Conservation (phyloP, 768 basidiomycete genomes). For the Suillus variegatus region DNA sequence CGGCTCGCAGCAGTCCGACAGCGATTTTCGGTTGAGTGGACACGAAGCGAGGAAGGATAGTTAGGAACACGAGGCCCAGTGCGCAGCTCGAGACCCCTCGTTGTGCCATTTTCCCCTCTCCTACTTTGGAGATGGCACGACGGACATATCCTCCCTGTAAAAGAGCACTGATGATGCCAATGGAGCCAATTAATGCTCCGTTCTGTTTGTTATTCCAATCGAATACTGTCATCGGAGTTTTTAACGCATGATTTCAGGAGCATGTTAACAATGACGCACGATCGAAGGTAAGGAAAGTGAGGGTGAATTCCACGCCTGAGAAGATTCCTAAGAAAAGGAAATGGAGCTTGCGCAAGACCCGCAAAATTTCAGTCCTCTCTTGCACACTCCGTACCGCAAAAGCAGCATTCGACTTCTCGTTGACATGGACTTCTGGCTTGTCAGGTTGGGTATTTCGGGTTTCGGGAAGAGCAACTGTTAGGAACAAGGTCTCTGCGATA, state of each 20-base stretch:
- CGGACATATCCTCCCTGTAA: slow-evolving; percentile 96
- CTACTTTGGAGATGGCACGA: slow-evolving; percentile 68
- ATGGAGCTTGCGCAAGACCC: slow-evolving; percentile 66
- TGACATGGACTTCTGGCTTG: slow-evolving; percentile 15
- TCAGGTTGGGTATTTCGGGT: slow-evolving; percentile 56
- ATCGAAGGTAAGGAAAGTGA: slow-evolving; percentile 93
- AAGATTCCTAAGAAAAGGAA: slow-evolving; percentile 88
- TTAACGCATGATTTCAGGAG: background rate
- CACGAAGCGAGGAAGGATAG: slow-evolving; percentile 63
- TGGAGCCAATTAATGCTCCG: slow-evolving; percentile 79
- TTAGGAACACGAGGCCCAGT: slow-evolving; percentile 67
- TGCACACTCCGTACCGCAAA: slow-evolving; percentile 30
- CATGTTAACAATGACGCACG: slow-evolving; percentile 45
- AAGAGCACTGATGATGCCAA: slow-evolving; percentile 87
- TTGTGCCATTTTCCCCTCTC: slow-evolving; percentile 82
- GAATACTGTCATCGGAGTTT: slow-evolving; percentile 53
- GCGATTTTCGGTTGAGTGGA: slow-evolving; percentile 43
- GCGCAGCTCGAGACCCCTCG: slow-evolving; percentile 78
- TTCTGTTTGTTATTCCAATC: slow-evolving; percentile 92
- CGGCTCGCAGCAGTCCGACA: slow-evolving; percentile 58
- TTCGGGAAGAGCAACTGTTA: slow-evolving; percentile 79
- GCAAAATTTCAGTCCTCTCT: slow-evolving; percentile 58
- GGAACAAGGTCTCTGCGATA: slow-evolving; percentile 75
- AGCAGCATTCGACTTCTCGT: slow-evolving; percentile 19
- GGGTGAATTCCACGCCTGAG: slow-evolving; percentile 94